A percentile compares a stretch with the other conserved stretches of the same genome.
Evolutionary conservation across 306 rosid species (phyloP).

Genomic region (Castanea mollissima): DNA sequence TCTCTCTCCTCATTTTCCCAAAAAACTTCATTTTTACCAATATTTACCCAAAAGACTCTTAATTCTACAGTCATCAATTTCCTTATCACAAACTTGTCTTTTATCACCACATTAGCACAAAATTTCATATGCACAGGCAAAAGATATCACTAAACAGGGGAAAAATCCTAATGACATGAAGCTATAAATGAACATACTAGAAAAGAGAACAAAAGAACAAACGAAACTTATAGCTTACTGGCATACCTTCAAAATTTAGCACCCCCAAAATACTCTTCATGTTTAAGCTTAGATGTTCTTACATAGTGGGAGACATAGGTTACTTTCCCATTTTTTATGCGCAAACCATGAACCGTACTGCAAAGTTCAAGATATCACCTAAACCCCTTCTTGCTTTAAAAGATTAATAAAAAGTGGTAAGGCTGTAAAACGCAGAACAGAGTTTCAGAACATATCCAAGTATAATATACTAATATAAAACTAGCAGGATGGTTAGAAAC

Average conservation of each 20-base stretch:
- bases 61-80: too few species aligned
- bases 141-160: not conserved
- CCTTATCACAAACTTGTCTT: too few species aligned
- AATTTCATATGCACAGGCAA: not conserved
- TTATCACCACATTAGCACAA: too few species aligned
- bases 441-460: not conserved
- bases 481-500: too few species aligned
- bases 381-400: constrained; percentile 9
- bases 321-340: constrained; percentile 91
- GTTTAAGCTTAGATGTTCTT: constrained; percentile 79
- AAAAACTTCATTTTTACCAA: too few species aligned
- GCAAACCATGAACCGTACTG: constrained; percentile 93
- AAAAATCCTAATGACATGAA: not conserved
- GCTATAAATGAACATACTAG: not conserved
- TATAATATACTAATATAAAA: not conserved
- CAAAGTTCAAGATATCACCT: constrained; percentile 22
- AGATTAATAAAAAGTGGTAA: not conserved
- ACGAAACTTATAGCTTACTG: not conserved
- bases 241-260: constrained; percentile 75
- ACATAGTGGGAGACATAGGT: constrained; percentile 82
- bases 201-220: not conserved
- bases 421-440: not conserved
- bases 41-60: too few species aligned
- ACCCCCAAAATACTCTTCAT: constrained; percentile 78
- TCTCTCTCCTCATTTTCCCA: too few species aligned